Evolutionary conservation across 2,329 filamentous ascomycete species (phyloP).

Genomic region (Pseudocercospora pini-densiflorae): DNA sequence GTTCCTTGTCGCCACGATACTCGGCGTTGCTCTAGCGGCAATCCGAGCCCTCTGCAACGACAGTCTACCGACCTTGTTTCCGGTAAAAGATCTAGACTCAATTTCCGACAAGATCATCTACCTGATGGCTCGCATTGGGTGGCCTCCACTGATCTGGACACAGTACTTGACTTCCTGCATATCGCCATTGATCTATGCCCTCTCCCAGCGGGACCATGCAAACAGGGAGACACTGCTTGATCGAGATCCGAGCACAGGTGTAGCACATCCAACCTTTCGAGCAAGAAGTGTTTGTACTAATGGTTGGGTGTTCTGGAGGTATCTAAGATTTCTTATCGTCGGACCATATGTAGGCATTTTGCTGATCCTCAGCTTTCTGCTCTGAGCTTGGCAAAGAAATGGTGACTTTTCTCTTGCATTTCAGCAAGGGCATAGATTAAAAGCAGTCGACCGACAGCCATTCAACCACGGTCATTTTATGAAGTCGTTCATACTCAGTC

Average conservation of each 20-base stretch:
- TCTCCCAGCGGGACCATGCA: constrained; percentile 63
- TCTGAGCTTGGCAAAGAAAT: not conserved
- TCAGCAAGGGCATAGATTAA: no score
- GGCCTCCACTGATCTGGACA: constrained; percentile 64
- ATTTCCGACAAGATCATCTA: constrained; percentile 44
- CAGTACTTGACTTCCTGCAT: constrained; percentile 19
- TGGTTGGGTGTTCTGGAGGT: not conserved
- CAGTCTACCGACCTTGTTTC: not conserved
- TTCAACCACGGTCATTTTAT: constrained; percentile 37
- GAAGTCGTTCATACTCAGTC: constrained; percentile 46
- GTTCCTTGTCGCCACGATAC: constrained; percentile 13
- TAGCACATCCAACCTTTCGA: constrained; percentile 51
- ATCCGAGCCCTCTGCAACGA: not conserved
- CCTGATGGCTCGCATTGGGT: constrained; percentile 64
- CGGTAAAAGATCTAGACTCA: not conserved
- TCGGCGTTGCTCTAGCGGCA: not conserved
- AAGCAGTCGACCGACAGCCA: not conserved
- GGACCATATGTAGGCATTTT: not conserved
- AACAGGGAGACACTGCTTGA: constrained; percentile 62
- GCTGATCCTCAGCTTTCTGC: constrained; percentile 1
- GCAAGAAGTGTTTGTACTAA: not conserved
- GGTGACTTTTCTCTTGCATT: no score
- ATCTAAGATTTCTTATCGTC: not conserved
- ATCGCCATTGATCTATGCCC: constrained; percentile 61
- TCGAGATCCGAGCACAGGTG: constrained; percentile 59